Evolutionary conservation across 805 yeast genomes (phyloP).

Genomic region (Metschnikowia cerradonensis): DNA sequence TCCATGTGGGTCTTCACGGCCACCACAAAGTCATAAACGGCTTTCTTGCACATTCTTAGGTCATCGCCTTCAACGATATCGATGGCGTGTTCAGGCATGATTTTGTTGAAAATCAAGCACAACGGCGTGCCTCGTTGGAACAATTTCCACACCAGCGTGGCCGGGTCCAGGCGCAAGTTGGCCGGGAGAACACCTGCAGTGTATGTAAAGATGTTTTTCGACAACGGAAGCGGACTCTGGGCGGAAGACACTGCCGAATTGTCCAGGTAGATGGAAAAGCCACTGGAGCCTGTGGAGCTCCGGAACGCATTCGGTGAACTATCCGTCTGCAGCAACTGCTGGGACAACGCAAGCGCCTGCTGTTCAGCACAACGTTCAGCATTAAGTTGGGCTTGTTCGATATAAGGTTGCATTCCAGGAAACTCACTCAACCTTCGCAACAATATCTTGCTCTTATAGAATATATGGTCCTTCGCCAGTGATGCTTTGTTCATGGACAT

Average conservation of each 20-base stretch:
- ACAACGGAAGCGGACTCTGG: conserved; percentile 19
- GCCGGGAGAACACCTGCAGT: conserved; percentile 77
- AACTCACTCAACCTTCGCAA: conserved; percentile 53
- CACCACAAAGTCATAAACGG: conserved; percentile 82
- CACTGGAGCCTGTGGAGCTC: conserved; percentile 30
- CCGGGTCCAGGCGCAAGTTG: conserved; percentile 79
- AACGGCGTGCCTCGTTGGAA: conserved; percentile 91
- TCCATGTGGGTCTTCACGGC: conserved; percentile 78
- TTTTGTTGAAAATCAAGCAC: conserved; percentile 75
- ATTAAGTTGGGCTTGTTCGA: conserved; percentile 57
- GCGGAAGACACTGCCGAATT: conserved; percentile 19
- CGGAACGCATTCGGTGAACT: conserved; percentile 25
- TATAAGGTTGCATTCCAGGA: conserved; percentile 65
- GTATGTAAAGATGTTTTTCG: conserved; percentile 51
- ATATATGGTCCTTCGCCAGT: conserved; percentile 61
- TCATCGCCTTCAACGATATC: conserved; percentile 74
- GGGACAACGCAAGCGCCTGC: conserved; percentile 55
- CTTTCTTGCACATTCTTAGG: conserved; percentile 76
- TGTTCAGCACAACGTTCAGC: conserved; percentile 71
- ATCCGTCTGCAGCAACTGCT: conserved; percentile 30
- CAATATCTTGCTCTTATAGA: conserved; percentile 58
- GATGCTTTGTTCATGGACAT: conserved; percentile 62
- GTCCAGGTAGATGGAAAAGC: conserved; percentile 36
- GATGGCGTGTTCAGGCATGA: conserved; percentile 45
- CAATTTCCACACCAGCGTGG: conserved; percentile 81